Evolutionary conservation across 768 basidiomycete species (phyloP).

Genomic region (Leccinum rimulosum): DNA sequence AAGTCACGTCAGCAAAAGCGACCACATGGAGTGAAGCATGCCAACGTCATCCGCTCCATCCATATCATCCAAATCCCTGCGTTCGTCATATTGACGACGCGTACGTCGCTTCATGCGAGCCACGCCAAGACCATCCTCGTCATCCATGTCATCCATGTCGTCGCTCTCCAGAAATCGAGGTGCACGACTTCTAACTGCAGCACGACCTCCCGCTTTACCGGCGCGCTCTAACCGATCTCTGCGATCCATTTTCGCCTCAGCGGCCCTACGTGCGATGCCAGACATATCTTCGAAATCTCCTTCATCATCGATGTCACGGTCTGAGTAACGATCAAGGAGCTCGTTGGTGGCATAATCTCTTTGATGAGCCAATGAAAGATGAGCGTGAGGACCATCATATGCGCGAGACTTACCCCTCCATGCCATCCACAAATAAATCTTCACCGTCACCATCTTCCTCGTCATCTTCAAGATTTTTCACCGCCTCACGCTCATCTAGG

Average conservation of each 20-base stretch:
- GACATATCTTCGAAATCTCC: constrained; percentile 66
- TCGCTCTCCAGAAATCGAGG: constrained; percentile 88
- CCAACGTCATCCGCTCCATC: constrained; percentile 85
- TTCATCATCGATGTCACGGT: constrained; percentile 83
- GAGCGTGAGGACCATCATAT: constrained; percentile 7
- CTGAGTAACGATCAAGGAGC: constrained; percentile 82
- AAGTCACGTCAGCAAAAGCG: constrained; percentile 15
- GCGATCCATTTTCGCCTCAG: constrained; percentile 84
- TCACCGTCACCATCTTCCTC: constrained; percentile 84
- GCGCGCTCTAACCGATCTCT: constrained; percentile 75
- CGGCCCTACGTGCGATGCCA: constrained; percentile 70
- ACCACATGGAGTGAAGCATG: constrained; percentile 7
- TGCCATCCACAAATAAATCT: constrained; percentile 84
- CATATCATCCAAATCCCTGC: constrained; percentile 85
- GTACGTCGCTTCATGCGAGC: constrained; percentile 78
- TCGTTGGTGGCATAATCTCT: constrained; percentile 88
- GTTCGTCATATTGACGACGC: constrained; percentile 91
- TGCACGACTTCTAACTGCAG: constrained; percentile 74
- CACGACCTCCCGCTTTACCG: constrained; percentile 68
- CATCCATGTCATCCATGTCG: constrained; percentile 74
- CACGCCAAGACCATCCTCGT: constrained; percentile 62
- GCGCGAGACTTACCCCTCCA: constrained; percentile 58
- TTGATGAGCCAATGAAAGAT: constrained; percentile 4
- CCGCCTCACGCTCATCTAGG: constrained; percentile 65
- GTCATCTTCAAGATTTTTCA: constrained; percentile 64